These are phyloP conservation scores for Fusarium pseudoanthophilum DNA, from an alignment of 2,329 filamentous ascomycete species.

Conservation along the genomic window DNA sequence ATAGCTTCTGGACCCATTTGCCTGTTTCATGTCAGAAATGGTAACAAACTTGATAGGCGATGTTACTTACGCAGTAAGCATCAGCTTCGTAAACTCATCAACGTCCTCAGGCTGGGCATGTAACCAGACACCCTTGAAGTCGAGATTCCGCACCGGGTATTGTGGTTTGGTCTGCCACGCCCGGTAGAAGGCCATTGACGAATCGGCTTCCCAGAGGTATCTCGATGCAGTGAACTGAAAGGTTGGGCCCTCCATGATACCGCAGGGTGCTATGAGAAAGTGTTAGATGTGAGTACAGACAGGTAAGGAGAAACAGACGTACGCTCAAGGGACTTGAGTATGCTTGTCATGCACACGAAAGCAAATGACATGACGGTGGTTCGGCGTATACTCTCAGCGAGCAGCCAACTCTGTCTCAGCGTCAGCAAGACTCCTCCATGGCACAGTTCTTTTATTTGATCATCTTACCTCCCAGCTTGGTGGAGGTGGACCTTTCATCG, in stretches of 20 bases:
- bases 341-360: constrained; percentile 48
- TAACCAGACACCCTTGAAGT: constrained; percentile 52
- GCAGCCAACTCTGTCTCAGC: constrained; percentile 51
- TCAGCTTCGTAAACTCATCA: constrained; percentile 54
- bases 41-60: not conserved
- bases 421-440: not conserved
- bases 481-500: constrained; percentile 49
- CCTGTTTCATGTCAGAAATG: constrained; percentile 33
- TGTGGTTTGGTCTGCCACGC: constrained; percentile 58
- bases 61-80: constrained; percentile 52
- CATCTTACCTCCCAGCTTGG: constrained; percentile 55
- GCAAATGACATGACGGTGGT: constrained; percentile 50
- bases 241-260: constrained; percentile 21
- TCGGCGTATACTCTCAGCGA: constrained; percentile 55
- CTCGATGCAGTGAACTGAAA: constrained; percentile 52
- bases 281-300: not conserved
- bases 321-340: constrained; percentile 51
- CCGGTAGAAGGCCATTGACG: constrained; percentile 55
- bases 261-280: constrained; percentile 23
- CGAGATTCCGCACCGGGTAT: constrained; percentile 49
- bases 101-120: constrained; percentile 51
- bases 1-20: constrained; percentile 51
- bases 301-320: constrained; percentile 16
- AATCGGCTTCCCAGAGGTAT: constrained; percentile 56
- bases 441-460: not conserved